Evolutionary conservation across 202 grass and related monocot genomes (phyloP), one percentile per base, ranked within the genome.

Genomic region (Saccharum hybrid): DNA sequence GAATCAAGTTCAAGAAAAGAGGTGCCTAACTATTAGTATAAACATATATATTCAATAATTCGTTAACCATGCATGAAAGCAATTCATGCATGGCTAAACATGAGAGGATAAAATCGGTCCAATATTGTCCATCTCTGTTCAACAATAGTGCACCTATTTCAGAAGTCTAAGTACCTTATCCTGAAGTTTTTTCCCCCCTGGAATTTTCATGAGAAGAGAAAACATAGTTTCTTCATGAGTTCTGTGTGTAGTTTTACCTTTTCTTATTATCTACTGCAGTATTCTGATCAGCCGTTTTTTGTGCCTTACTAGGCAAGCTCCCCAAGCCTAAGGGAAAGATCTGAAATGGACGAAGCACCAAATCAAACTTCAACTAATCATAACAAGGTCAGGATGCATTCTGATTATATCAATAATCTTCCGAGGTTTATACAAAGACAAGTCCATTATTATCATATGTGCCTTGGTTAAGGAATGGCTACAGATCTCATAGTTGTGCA

Each of bases 301-400:
- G 28, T 79, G 21, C 28, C 37, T 31, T 75, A 42, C 54, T 75
- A 94, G 92, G 63, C 75, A 56, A 30, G 26, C 75, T 80, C 81
- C 37, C 60, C 68, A 68, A 83, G 36, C 1, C 42, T 52, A 85
- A 85, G 10, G 31, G 81, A 91, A 86, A 83, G 38, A 23, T 78
- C 33, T 54, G 72, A 66, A 21, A 87, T 84, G 42, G 49, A 82
- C 66, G 77, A 72, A 43, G 72, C 75, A 61, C 41, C 82, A 80
- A 86, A 87, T 45, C 49, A 43, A 78, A 83, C 78, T 76, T 76
- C 46, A 83, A 63, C 52, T 81, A 62, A 68, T 15, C 72, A 71
- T 48, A 90, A 28, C 52, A 75, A 88, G 90, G 90, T 94, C 30
- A 86, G 67, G 31, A 72, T 86, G 26, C 14, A 86, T 79, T 61